These are phyloP conservation scores for Taiwanofungus camphoratus DNA, from an alignment of 1,284 basidiomycete genomes.

Conservation along the genomic window DNA sequence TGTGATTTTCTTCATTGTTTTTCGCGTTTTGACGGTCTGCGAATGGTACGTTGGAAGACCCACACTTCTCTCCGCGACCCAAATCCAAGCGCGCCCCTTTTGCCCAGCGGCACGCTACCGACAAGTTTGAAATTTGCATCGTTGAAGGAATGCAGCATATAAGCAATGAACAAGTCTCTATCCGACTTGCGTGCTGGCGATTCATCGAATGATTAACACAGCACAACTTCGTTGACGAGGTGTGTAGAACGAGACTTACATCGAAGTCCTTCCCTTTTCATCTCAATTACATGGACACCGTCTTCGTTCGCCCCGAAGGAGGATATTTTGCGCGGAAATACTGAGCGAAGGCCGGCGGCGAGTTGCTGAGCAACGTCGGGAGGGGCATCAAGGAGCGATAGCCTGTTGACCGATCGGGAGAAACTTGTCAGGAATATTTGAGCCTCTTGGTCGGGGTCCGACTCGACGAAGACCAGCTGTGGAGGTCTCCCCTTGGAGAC, in stretches of 20 bases:
- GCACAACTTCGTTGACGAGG: not conserved
- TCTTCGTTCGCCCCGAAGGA: slow-evolving; percentile 43
- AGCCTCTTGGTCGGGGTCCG: slow-evolving; percentile 34
- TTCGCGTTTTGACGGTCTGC: slow-evolving; percentile 13
- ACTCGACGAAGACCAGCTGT: slow-evolving; percentile 53
- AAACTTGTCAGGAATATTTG: slow-evolving; percentile 60
- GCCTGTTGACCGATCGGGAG: slow-evolving; percentile 46
- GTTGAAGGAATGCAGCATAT: slow-evolving; percentile 37
- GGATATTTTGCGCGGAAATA: slow-evolving; percentile 44
- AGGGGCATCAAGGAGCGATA: slow-evolving; percentile 57
- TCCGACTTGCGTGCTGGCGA: slow-evolving; percentile 30
- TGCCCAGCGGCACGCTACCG: slow-evolving; percentile 40
- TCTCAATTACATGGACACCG: slow-evolving; percentile 45
- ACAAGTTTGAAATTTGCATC: slow-evolving; percentile 38
- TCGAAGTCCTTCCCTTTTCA: slow-evolving; percentile 31
- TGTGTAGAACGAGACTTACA: slow-evolving; percentile 24
- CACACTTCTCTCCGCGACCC: slow-evolving; percentile 41
- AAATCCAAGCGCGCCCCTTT: slow-evolving; percentile 34
- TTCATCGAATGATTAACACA: slow-evolving; percentile 12
- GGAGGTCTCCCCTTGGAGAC: slow-evolving; percentile 38
- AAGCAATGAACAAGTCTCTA: slow-evolving; percentile 36
- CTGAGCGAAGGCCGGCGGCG: slow-evolving; percentile 22
- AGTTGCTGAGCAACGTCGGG: slow-evolving; percentile 23
- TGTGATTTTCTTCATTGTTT: too few relatives aligned
- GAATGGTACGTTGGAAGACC: slow-evolving; percentile 33